phyloP scores from a whole-genome alignment of 2,329 filamentous ascomycete genomes.

The Arthrobotrys sphaeroides region DNA sequence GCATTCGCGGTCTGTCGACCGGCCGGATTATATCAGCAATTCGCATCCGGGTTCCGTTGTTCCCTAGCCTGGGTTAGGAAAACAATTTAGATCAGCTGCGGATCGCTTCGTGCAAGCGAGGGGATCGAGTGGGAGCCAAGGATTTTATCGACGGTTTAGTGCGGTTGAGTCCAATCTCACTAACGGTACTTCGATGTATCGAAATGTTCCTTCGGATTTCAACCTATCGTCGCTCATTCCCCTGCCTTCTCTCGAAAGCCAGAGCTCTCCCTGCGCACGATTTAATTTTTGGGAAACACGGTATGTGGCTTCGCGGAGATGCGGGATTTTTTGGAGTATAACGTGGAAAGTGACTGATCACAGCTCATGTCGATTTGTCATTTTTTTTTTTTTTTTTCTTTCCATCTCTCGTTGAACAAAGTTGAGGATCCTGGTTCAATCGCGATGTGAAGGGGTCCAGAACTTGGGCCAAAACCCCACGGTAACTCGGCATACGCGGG shows the following conservation, averaged over 20 bases:
- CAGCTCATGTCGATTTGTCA: neutral
- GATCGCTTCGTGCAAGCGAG: constrained; percentile 14
- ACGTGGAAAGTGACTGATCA: neutral
- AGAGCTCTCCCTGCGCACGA: constrained; percentile 1
- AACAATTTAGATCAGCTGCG: neutral
- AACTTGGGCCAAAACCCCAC: neutral
- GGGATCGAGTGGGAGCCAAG: neutral
- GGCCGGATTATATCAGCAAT: neutral
- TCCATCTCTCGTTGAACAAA: neutral
- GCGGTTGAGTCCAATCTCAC: neutral
- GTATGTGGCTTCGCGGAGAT: neutral
- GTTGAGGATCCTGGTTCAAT: neutral
- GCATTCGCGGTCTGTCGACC: neutral
- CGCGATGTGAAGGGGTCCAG: neutral
- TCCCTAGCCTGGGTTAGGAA: neutral
- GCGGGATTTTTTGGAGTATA: neutral
- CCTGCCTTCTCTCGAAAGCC: neutral
- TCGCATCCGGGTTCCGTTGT: neutral
- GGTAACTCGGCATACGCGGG: constrained; percentile 20
- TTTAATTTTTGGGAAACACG: neutral
- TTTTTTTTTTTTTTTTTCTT: neutral
- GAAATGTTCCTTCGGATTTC: neutral
- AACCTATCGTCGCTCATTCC: constrained; percentile 8
- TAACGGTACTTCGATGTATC: constrained; percentile 1
- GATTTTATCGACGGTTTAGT: neutral